These are phyloP conservation scores for Didymosphaeria variabile DNA, from an alignment of 2,329 filamentous ascomycete species.

Conservation along the genomic window DNA sequence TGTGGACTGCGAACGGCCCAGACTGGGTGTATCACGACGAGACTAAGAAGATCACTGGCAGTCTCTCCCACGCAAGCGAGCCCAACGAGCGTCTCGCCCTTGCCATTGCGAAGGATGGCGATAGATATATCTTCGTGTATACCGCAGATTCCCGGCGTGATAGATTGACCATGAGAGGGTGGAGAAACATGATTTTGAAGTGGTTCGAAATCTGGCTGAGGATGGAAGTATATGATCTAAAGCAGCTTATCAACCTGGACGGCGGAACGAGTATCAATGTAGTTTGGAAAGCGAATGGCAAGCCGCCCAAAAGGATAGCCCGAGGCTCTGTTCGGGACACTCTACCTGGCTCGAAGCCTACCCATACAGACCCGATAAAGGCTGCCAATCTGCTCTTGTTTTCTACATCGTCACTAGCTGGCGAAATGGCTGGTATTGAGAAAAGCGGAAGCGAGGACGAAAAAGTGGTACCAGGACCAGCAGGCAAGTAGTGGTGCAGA, in stretches of 20 bases:
- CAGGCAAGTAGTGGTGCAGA: conserved; percentile 2
- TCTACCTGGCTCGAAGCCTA: not conserved
- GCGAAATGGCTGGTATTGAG: too few relatives aligned
- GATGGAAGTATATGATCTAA: conserved; percentile 3
- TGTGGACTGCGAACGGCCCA: not conserved
- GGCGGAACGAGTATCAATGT: conserved; percentile 6
- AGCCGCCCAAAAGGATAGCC: conserved; percentile 1
- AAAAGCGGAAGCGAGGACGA: not conserved
- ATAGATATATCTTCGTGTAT: conserved; percentile 9
- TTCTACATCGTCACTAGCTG: too few relatives aligned
- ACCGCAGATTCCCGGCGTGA: not conserved
- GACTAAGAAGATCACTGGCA: not conserved
- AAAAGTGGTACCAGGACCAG: not conserved
- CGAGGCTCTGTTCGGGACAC: not conserved
- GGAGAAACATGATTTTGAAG: conserved; percentile 3
- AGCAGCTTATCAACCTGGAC: conserved; percentile 9
- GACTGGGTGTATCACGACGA: not conserved
- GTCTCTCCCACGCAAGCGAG: conserved; percentile 1
- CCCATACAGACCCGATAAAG: conserved; percentile 6
- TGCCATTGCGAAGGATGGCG: conserved; percentile 1
- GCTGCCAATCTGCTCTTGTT: conserved; percentile 6
- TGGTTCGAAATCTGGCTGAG: not conserved
- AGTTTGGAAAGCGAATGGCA: conserved; percentile 4
- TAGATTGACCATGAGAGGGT: not conserved
- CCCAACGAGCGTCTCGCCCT: conserved; percentile 10